phyloP scores from a whole-genome alignment of 495 filamentous ascomycete species.

The Trypethelium eluteriae region DNA sequence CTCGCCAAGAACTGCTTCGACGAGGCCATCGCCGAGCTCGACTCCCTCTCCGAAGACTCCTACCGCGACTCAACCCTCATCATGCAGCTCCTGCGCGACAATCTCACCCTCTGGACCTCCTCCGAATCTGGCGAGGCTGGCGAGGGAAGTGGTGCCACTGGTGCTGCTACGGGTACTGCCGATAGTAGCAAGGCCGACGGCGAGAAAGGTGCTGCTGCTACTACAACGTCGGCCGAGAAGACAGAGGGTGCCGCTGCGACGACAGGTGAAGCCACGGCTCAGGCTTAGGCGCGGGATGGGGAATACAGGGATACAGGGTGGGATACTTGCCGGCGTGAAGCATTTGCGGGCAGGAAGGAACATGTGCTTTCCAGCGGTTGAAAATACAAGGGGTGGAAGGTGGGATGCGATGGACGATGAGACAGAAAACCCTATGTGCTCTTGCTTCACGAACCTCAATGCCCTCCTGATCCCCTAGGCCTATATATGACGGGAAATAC shows the following conservation, averaged over 20 bases:
- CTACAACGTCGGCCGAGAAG: conserved; percentile 30
- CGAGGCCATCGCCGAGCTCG: conserved; percentile 98
- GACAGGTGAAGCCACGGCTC: background rate
- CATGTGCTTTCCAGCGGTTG: background rate
- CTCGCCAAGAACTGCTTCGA: conserved; percentile 99
- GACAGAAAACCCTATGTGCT: conserved; percentile 2
- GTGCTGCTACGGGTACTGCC: too few species aligned
- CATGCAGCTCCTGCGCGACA: conserved; percentile 99
- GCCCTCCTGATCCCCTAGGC: background rate
- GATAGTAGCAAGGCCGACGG: conserved; percentile 41
- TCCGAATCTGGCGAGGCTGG: conserved; percentile 74
- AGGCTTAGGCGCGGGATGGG: background rate
- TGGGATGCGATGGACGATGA: background rate
- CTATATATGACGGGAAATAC: background rate
- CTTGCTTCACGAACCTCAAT: background rate
- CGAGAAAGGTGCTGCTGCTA: conserved; percentile 42
- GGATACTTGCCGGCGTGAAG: background rate
- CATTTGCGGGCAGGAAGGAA: background rate
- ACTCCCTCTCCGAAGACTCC: conserved; percentile 96
- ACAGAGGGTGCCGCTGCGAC: conserved; percentile 16
- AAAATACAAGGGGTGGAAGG: background rate
- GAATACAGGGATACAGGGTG: background rate
- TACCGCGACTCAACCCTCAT: conserved; percentile 99
- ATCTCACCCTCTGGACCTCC: conserved; percentile 98
- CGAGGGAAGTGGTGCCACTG: conserved; percentile 51